Base-by-base conservation (phyloP, 805 yeast genomes). In the Ogataea philodendri region DNA sequence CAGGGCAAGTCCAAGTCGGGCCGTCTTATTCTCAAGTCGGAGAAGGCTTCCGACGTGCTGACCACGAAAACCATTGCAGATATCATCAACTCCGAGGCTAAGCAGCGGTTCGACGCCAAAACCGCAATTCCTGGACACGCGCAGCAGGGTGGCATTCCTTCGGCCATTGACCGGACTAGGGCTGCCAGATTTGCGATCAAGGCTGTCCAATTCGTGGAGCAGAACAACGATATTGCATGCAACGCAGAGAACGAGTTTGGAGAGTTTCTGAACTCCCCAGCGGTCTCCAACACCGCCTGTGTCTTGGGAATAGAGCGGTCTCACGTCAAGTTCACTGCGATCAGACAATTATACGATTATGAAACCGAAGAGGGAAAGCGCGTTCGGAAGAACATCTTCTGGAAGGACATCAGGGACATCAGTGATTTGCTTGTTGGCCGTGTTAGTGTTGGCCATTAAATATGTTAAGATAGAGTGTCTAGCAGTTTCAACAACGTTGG, bases 361-460 rank as follows among this genome's bases (percentile, higher is more conserved):
- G 97, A 93, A 63, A 87, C 97, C 11, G 87, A 85, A 50, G 59
- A 84, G 22, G 69, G 64, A 15, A 76, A 69, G 61, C 82, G 99
- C 70, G 81, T 93, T 76, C 95, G 97, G 52, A 88, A 85, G 69
- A 65, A 69, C 39, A 81, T 88, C 32, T 87, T 84, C 63, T 93
- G 98, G 98, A 68, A 71, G 31, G 69, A 69, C 19, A 67, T 81
- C 33, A 74, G 94, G 55, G 82, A 80, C 32, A 75, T 85, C 56
- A 84, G 90, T 39, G 95, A 88, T 66, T 81, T 79, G 63, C 68
- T 90, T 59, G 95, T 83, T 25, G 93, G 90, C 24, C 77, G 94
- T 62, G 70, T 57, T 9, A 54, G 46, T 18, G 35, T 45, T n/a
- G 32, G 41, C n/a, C 16, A 32, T 8, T 9, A 10, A 14, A 9